Evolutionary conservation across 352 stramenopile genomes (phyloP), one percentile per base, ranked within the genome.

Genomic region (Phytophthora pseudosyringae): DNA sequence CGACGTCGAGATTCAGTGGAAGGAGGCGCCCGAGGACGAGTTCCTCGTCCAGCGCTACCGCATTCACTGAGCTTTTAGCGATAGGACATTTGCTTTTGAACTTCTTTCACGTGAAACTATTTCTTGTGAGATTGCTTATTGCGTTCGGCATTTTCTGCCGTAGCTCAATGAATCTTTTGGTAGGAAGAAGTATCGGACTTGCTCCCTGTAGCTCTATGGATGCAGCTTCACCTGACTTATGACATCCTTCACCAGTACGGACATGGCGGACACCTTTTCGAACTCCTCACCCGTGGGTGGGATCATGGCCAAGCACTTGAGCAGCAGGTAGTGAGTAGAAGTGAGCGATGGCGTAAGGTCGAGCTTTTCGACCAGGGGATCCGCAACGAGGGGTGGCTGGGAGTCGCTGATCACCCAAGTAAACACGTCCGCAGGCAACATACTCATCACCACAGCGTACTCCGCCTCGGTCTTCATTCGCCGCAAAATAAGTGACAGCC

Each of bases 1-100:
- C 36, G 95, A 98, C 64, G 91, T 98, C 33, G 77, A 92, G 63
- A 78, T 97, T 44, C 68, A 89, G 65, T 95, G 86, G 85, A 87
- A 90, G 58, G 70, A 80, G 47, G 40, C 65, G 9, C 59, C 66
- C 4, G 76, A 85, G 28, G 47, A 36, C 32, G 71, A 64, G 12
- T 82, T 80, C 54, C 68, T 70, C 41, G 71, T 80, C 58, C 80
- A 95, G 58, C 75, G 72, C 29, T 97, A 91, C 70, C 78, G 82
- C 35, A 85, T 97, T 67, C 88, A 94, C 43, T 93, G 75, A 77
- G 13, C 1, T 65, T 53, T 47, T 48, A 61, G 41, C 6, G 26
- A 18, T 61, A 73, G n/a, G 44, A 18, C 40, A 58, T 50, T 67
- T 63, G 26, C 29, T 54, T 46, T 72, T 66, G 44, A 51, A 53